Base-by-base conservation (phyloP, 495 filamentous ascomycete species). In the Lindgomyces ingoldianus region DNA sequence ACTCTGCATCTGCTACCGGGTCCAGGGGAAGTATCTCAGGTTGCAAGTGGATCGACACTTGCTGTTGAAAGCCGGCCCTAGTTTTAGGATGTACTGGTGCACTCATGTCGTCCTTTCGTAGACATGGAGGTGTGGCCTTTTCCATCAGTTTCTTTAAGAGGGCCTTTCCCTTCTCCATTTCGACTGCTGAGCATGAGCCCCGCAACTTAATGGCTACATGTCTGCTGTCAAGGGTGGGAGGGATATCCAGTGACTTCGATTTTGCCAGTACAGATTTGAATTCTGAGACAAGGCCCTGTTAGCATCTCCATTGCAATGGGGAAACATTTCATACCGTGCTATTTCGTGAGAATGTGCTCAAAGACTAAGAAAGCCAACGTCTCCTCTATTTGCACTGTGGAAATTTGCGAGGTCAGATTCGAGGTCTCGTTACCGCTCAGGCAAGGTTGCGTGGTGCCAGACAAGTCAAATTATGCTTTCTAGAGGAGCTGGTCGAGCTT, bases 261-360 rank as follows among this genome's bases (percentile, higher is more conserved):
- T 52, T 19, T 21, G 12, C 30, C 19, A 61, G 45, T 4, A 52
- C 12, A 0, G 12, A 8, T 19, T 52, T 61, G 29, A 27, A 61
- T 14, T 42, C 57, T 61, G 25, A 10, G 6, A 48, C 10, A 29
- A 21, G 14, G 30, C 6, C 25, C 25, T 6, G 30, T 19, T 19
- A 4, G 3, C n/a, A 2, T 16, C 25, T 10, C n/a, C 3, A 51
- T 12, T 29, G 6, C 9, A 4, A 6, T 18, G n/a, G 24, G 39
- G 3, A 26, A 24, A 57, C 4, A 25, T 27, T 14, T 1, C 54
- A n/a, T 57, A 45, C 54, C 46, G 25, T 41, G 54, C 22, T 46
- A 22, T 46, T 57, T 57, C 8, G 54, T 57, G 24, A 57, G 39
- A 11, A 18, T 55, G 11, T 36, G 51, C 12, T 49, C 46, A 25